phyloP scores from a whole-genome alignment of 192 early-diverging fungal species.

The Blastocladiella britannica region DNA sequence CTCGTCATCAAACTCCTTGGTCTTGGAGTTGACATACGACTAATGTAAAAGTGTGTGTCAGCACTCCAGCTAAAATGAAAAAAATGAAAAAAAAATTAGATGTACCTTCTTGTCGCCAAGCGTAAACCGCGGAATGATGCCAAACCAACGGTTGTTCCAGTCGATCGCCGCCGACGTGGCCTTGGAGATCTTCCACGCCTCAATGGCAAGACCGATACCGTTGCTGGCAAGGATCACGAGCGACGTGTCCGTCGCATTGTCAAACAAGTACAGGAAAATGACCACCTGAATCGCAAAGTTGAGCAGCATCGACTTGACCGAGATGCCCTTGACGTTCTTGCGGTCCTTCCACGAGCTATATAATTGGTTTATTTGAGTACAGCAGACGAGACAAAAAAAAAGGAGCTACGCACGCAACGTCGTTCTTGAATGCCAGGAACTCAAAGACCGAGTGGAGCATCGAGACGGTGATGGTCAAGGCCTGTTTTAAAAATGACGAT shows the following conservation, averaged over 20 bases:
- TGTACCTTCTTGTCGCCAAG: background rate
- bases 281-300: constrained; percentile 69
- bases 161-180: constrained; percentile 48
- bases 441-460: constrained; percentile 69
- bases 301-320: constrained; percentile 53
- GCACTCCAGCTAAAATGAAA: too few species aligned
- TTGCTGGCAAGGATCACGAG: constrained; percentile 70
- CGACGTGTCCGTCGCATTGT: constrained; percentile 57
- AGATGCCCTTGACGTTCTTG: constrained; percentile 61
- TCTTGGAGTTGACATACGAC: constrained; percentile 10
- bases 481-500: too few species aligned
- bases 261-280: constrained; percentile 69
- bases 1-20: constrained; percentile 42
- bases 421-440: constrained; percentile 84
- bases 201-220: constrained; percentile 61
- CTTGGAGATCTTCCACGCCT: constrained; percentile 79
- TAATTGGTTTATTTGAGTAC: constrained; percentile 1
- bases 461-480: constrained; percentile 58
- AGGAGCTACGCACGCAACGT: constrained; percentile 14
- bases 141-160: background rate
- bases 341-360: constrained; percentile 80
- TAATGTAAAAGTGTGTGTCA: too few species aligned
- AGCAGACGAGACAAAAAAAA: constrained; percentile 4
- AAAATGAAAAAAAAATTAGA: too few species aligned
- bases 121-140: background rate